Conservation (phyloP, 169 alveolate species). For the Cryptosporidium xiaoi region DNA sequence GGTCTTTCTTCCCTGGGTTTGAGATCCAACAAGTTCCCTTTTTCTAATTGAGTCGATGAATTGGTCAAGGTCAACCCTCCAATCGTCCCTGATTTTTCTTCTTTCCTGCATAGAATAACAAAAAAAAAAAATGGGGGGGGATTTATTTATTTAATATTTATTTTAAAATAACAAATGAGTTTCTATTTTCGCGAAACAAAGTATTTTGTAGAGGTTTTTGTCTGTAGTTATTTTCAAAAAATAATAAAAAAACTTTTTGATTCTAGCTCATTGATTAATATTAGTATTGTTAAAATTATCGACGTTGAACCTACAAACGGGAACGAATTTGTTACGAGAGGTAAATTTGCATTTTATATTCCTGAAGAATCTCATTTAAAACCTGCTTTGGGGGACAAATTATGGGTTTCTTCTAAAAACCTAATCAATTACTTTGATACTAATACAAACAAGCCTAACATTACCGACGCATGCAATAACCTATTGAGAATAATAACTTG, state of each 20-base stretch:
- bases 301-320: not conserved
- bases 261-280: not conserved
- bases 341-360: conserved; percentile 22
- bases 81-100: conserved; percentile 42
- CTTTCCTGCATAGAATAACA: conserved; percentile 32
- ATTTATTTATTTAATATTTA: not conserved
- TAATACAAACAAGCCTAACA: not conserved
- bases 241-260: not conserved
- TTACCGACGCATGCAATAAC: conserved; percentile 5
- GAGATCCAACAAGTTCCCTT: conserved; percentile 51
- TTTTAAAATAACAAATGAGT: conserved; percentile 1
- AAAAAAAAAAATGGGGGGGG: conserved; percentile 18
- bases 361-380: conserved; percentile 56
- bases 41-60: conserved; percentile 36
- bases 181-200: conserved; percentile 14
- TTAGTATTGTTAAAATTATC: conserved; percentile 18
- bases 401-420: conserved; percentile 65
- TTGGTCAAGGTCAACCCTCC: conserved; percentile 58
- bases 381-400: conserved; percentile 22
- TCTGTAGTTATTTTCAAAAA: conserved; percentile 37
- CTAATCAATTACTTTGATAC: not conserved
- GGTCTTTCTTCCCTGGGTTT: conserved; percentile 46
- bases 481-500: conserved; percentile 33
- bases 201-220: conserved; percentile 31
- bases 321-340: not conserved